phyloP scores from a whole-genome alignment of 768 basidiomycete species.

The Tylopilus subfusipes region DNA sequence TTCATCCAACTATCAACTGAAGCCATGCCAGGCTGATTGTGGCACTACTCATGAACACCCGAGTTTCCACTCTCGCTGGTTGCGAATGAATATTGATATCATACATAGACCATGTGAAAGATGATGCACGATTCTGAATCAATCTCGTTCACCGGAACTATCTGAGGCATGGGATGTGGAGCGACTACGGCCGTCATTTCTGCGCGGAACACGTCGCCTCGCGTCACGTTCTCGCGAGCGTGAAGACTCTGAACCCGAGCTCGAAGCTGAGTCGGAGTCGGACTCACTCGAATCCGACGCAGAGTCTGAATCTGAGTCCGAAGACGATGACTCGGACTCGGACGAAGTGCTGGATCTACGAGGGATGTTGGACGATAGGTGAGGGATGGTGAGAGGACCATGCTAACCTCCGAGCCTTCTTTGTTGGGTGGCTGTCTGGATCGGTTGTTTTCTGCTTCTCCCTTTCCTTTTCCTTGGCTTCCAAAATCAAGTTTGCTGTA shows the following conservation, averaged over 20 bases:
- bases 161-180: slow-evolving; percentile 22
- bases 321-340: slow-evolving; percentile 5
- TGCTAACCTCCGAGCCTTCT: slow-evolving; percentile 40
- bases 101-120: slow-evolving; percentile 15
- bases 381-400: slow-evolving; percentile 19
- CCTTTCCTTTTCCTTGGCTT: slow-evolving; percentile 77
- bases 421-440: slow-evolving; percentile 30
- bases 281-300: slow-evolving; percentile 45
- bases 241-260: slow-evolving; percentile 44
- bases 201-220: slow-evolving; percentile 38
- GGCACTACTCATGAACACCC: slow-evolving; percentile 88
- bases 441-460: slow-evolving; percentile 36
- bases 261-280: slow-evolving; percentile 38
- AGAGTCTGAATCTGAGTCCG: slow-evolving; percentile 28
- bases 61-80: slow-evolving; percentile 43
- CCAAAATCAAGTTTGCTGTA: slow-evolving; percentile 81
- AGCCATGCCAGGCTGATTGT: slow-evolving; percentile 66
- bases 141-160: slow-evolving; percentile 13
- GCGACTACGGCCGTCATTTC: slow-evolving; percentile 18
- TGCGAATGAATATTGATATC: slow-evolving; percentile 18
- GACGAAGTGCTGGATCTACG: slow-evolving; percentile 34
- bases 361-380: background rate
- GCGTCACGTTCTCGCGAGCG: slow-evolving; percentile 41
- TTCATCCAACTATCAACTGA: background rate
- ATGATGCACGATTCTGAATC: slow-evolving; percentile 9